phyloP scores from a whole-genome alignment of 2,329 filamentous ascomycete species.

The Apiospora phragmitis region DNA sequence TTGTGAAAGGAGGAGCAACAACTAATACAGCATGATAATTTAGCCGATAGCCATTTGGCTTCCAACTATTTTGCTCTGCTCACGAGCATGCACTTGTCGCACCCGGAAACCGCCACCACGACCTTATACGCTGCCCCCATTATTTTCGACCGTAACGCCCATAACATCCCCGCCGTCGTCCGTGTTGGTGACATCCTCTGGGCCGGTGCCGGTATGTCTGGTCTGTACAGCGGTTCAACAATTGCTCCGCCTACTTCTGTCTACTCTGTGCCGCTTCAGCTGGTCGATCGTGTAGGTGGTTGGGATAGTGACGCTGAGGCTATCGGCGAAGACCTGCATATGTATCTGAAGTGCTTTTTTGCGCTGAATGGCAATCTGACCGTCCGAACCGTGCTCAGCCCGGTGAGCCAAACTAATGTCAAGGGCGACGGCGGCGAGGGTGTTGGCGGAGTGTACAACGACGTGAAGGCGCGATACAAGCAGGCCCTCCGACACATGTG shows the following conservation, averaged over 20 bases:
- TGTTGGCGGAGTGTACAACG: slow-evolving; percentile 52
- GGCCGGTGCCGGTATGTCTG: slow-evolving; percentile 70
- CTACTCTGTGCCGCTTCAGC: slow-evolving; percentile 67
- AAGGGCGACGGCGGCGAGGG: slow-evolving; percentile 59
- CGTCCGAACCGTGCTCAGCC: slow-evolving; percentile 63
- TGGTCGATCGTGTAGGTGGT: slow-evolving; percentile 69
- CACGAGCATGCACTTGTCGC: slow-evolving; percentile 60
- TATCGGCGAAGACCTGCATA: slow-evolving; percentile 75
- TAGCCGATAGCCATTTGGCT: slow-evolving; percentile 71
- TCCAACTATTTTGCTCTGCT: slow-evolving; percentile 67
- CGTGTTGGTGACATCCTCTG: slow-evolving; percentile 73
- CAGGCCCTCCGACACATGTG: slow-evolving; percentile 77
- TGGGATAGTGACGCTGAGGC: slow-evolving; percentile 72
- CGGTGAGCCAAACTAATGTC: slow-evolving; percentile 73
- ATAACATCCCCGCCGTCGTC: slow-evolving; percentile 66
- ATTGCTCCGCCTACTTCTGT: slow-evolving; percentile 73
- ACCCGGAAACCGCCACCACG: slow-evolving; percentile 60
- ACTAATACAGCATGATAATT: slow-evolving; percentile 26
- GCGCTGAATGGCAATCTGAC: slow-evolving; percentile 69
- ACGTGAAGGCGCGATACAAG: slow-evolving; percentile 66
- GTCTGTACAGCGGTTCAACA: slow-evolving; percentile 62
- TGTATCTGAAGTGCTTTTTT: slow-evolving; percentile 79
- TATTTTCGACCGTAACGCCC: slow-evolving; percentile 73
- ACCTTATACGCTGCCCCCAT: slow-evolving; percentile 71
- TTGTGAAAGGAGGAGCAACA: slow-evolving; percentile 12